Base-by-base conservation (phyloP, 1,284 basidiomycete genomes). In the Meira nashicola region DNA sequence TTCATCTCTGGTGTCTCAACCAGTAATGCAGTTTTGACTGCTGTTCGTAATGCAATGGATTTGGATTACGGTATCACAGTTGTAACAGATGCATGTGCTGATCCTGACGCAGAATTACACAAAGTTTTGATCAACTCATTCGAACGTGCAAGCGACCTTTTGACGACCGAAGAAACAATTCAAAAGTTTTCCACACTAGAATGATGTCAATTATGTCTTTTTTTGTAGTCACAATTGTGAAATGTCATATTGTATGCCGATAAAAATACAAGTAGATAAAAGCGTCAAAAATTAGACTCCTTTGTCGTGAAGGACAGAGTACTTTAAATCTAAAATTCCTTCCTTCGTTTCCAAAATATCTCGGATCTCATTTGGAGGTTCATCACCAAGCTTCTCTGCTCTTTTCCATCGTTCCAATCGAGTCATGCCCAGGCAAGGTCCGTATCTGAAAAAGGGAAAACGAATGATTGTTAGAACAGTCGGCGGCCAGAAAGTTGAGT, bases 391-490 rank as follows among this genome's bases (percentile, higher is more conserved):
- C 15, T 84, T 83, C 48, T 87, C 77, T 0, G 93, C 93, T 41
- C 93, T 83, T 70, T 94, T 84, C 90, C 91, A 97, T 38, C 93
- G 83, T 64, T 92, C 86, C 23, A 95, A 80, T 46, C 92, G 85
- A 12, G 86, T 84, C 49, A 93, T 83, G 1, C 92, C 92, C 46
- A 89, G 83, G 67, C 87, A 91, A 1, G 92, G 92, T 0, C 92
- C 92, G 74, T 87, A 94, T 66, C 90, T 86, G 59, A 14, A 14
- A 39, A 38, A 5, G 28, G 46, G 25, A 8, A 11, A 43, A 15
- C 19, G 14, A n/a, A n/a, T 43, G 14, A 43, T 43, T 11, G 19
- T 15, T 10, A 43, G 19, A 43, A 43, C 19, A 15, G 11, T 8
- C 3, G 28, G 28, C 28, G 4, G n/a, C n/a, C n/a, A n/a, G n/a